Base-by-base conservation (phyloP, 345 rosid genomes). In the Heritiera fomes region DNA sequence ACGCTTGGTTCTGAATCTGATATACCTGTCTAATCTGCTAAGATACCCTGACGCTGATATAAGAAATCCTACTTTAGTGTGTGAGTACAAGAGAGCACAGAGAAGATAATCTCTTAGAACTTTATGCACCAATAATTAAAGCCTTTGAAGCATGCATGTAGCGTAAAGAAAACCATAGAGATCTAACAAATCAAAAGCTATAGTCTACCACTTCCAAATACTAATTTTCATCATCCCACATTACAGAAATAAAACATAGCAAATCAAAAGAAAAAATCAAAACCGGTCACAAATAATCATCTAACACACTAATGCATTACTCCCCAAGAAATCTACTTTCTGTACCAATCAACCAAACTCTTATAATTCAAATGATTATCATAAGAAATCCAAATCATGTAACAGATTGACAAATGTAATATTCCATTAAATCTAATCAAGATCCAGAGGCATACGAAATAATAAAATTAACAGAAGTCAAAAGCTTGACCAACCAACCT, bases 401-500 rank as follows among this genome's bases (percentile, higher is more conserved):
- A 17, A 30, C 46, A 10, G 7, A 50, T 8, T n/a, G 3, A 28
- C 18, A 40, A 1, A 23, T 15, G 46, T 9, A 75, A 49, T 32
- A 68, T 63, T 13, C 52, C 3, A 66, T 15, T 34, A 56, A n/a
- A 67, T 32, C 38, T 65, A 55, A 67, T 20, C 45, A 75, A 40
- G 12, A 59, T 38, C 11, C 8, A 34, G 71, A 3, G 14, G n/a
- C 14, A 8, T 4, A 7, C 8, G 50, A 14, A 75, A 50, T 34
- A 40, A 77, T 30, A 45, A 23, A 63, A 80, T 7, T 14, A 28
- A 49, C 4, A 15, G 12, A 2, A 67, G 76, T 41, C 34, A 10
- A 76, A 17, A 32, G 75, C 11, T 78, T 15, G 41, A 68, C 6
- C 78, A 12, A 43, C 81, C 8, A 20, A 89, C 99, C 99, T 97